Percentiles rank a stretch among this genome's conserved stretches.
These are phyloP conservation scores for Thuja plicata DNA, from an alignment of 83 land plant genomes.

Conservation along the genomic window DNA sequence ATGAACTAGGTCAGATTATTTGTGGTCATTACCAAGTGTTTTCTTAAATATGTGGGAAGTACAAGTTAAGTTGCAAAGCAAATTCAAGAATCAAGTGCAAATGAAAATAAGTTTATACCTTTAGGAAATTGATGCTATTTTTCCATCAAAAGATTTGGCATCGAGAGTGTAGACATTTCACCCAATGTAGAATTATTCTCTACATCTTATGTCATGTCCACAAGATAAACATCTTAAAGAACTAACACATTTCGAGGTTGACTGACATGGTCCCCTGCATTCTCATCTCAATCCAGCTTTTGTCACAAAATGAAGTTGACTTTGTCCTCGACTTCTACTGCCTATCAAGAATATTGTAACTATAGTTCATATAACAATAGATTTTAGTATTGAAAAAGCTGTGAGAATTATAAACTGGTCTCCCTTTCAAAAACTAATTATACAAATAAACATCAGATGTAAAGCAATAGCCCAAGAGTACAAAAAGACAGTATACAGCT, in stretches of 20 bases:
- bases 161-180: background rate
- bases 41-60: too few species aligned
- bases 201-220: background rate
- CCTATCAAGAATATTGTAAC: background rate
- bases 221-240: background rate
- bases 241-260: background rate
- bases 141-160: background rate
- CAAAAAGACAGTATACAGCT: background rate
- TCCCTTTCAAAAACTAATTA: background rate
- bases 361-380: background rate
- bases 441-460: background rate
- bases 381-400: background rate
- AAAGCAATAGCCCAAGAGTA: background rate
- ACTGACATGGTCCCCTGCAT: background rate
- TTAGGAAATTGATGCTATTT: too few species aligned
- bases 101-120: background rate
- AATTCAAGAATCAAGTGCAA: background rate
- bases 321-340: background rate
- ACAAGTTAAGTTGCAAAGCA: background rate
- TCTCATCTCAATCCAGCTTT: background rate
- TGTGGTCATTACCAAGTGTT: too few species aligned
- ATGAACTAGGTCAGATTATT: too few species aligned
- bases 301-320: background rate
- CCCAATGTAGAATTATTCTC: background rate
- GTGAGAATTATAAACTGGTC: background rate